Base-by-base conservation (phyloP, 1,284 basidiomycete genomes). In the Tetrapyrgos nigripes region DNA sequence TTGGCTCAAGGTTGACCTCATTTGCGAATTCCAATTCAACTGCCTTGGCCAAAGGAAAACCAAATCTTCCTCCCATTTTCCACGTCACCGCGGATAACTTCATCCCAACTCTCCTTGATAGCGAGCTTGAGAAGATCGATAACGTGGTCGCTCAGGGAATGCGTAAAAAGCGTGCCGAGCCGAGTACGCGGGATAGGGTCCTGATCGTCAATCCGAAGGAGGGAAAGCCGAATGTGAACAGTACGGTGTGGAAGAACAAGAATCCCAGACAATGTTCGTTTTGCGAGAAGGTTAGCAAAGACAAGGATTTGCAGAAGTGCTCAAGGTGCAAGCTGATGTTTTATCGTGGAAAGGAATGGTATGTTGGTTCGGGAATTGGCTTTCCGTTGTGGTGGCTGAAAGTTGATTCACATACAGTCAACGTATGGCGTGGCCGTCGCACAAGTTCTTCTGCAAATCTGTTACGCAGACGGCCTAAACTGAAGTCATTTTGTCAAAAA, bases 91-190 rank as follows among this genome's bases (percentile, higher is more conserved):
- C 64, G 1, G 63, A 70, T 1, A 64, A 62, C 23, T 71, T 74
- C 55, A 54, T 66, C 11, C 70, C 72, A 1, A 66, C 68, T 4
- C 64, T 74, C 1, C 56, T 68, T 2, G 50, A 59, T 4, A 48
- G 46, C 21, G 71, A 70, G 54, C 51, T 69, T 9, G 69, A 70
- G 57, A 63, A 66, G 35, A 73, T 73, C 56, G 73, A 75, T 62
- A 72, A 67, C 43, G 46, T 73, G 19, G 57, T 68, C 11, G 62
- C 66, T 2, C 67, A 66, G 35, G 61, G 62, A 3, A 46, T 53
- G 9, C 33, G 17, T 11, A n/a, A 40, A 23, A 52, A 60, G 46
- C 21, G 52, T 33, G 24, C 66, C 47, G 23, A 56, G n/a, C 46
- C 58, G 29, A 40, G 56, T 63, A 44, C 64, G 11, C 65, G 66